Base-by-base conservation (phyloP, 441 rosid genomes). In the Erysimum cheiri region DNA sequence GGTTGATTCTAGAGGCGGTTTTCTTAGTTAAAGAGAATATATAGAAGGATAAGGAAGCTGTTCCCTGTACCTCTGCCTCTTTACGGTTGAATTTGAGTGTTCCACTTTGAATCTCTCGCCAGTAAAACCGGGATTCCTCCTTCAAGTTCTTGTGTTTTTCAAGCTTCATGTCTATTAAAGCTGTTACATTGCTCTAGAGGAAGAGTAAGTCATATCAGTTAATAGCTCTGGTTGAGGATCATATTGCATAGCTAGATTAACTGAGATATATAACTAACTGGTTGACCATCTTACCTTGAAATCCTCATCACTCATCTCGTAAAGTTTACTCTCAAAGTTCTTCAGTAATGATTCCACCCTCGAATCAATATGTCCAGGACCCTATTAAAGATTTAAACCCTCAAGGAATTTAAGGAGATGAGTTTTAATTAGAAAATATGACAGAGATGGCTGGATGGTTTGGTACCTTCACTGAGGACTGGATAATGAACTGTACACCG, bases 131-230 rank as follows among this genome's bases (percentile, higher is more conserved):
- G 14, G 90, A 88, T 82, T 95, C 98, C 75, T 95, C 98, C 58
- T 75, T 56, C 70, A 90, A 79, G 81, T 92, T 92, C 80, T 94
- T 94, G 87, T 87, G 91, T 77, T 88, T 95, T 79, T 95, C 99
- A 9, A 95, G 96, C 80, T 92, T 95, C 95, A 84, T 78, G 54
- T 92, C 98, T 48, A 95, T 90, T 85, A 92, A 79, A 46, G 95
- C 88, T 73, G 84, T 84, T 57, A 85, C 75, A 49, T 75, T 75
- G 67, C 75, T 70, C 79, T 75, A 82, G 64, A 40, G 7, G 61
- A 64, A 41, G 31, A 64, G 17, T 46, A 63, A 62, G 3, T 46
- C 61, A 56, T 15, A 12, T 69, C 41, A 63, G 47, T 44, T 43
- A 41, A 19, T 54, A 54, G 47, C 54, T 73, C 6, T 24, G 28